A percentile compares a stretch with the other conserved stretches of the same genome.
These are phyloP conservation scores for Lantana camara DNA, from an alignment of 257 asterid genomes.

Conservation along the genomic window DNA sequence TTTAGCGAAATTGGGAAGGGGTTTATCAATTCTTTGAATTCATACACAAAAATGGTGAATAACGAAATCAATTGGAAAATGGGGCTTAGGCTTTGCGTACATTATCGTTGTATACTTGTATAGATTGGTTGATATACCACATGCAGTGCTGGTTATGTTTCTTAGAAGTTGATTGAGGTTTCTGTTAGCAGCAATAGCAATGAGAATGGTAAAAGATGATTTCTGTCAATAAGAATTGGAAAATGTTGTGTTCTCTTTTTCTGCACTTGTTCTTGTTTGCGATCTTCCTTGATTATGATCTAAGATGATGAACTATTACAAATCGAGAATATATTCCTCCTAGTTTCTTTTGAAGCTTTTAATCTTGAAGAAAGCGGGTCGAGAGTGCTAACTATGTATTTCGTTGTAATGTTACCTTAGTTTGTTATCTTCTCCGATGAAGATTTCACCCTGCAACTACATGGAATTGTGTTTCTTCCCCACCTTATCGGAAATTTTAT, in stretches of 20 bases:
- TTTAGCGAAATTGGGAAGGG: no score
- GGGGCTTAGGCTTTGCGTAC: no score
- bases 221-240: no score
- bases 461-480: background rate
- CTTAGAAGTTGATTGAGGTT: no score
- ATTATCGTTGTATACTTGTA: no score
- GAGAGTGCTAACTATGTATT: background rate
- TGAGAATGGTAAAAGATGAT: background rate
- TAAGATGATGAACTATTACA: background rate
- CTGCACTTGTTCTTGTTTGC: background rate
- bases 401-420: background rate
- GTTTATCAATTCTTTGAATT: no score
- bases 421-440: background rate
- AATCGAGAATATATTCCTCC: background rate
- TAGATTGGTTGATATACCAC: no score
- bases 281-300: constrained; percentile 1
- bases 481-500: background rate
- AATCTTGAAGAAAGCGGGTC: no score
- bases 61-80: no score
- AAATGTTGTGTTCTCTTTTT: no score
- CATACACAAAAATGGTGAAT: no score
- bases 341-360: background rate
- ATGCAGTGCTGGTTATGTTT: no score
- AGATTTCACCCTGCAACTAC: background rate
- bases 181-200: background rate